phyloP scores from a whole-genome alignment of 345 rosid genomes.

The Rhodamnia rubescens region DNA sequence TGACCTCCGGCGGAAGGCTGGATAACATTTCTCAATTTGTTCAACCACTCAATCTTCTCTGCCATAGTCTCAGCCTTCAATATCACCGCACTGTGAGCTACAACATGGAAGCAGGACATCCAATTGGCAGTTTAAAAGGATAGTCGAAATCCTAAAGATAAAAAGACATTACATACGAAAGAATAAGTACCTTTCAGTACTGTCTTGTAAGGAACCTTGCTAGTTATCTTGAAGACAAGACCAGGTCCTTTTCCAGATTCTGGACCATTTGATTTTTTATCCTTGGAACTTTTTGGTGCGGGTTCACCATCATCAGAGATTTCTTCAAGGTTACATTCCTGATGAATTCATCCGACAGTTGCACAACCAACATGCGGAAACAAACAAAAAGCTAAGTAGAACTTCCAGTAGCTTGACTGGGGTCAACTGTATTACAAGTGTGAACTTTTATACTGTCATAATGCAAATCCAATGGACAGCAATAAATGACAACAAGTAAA shows the following conservation, averaged over 20 bases:
- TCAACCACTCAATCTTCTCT: slow-evolving; percentile 86
- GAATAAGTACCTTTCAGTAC: slow-evolving; percentile 11
- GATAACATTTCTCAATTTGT: slow-evolving; percentile 56
- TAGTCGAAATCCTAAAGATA: background rate
- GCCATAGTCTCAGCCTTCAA: slow-evolving; percentile 83
- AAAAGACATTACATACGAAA: background rate
- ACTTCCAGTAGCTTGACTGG: background rate
- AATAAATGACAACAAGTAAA: background rate
- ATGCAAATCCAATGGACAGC: background rate
- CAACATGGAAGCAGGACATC: slow-evolving; percentile 5
- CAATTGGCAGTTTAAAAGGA: background rate
- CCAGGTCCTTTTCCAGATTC: slow-evolving; percentile 45
- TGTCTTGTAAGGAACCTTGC: slow-evolving; percentile 89
- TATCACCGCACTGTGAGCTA: slow-evolving; percentile 76
- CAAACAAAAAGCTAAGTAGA: background rate
- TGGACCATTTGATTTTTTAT: slow-evolving; percentile 82
- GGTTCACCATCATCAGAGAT: slow-evolving; percentile 69
- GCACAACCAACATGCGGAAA: background rate
- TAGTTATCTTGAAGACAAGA: slow-evolving; percentile 78
- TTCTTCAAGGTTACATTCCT: slow-evolving; percentile 92
- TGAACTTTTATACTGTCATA: background rate
- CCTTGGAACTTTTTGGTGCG: slow-evolving; percentile 62
- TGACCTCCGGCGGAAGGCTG: slow-evolving; percentile 58
- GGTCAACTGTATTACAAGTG: background rate
- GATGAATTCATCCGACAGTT: background rate